Evolutionary conservation across 2,329 filamentous ascomycete genomes (phyloP).

Genomic region (Ophiostoma fasciatum): DNA sequence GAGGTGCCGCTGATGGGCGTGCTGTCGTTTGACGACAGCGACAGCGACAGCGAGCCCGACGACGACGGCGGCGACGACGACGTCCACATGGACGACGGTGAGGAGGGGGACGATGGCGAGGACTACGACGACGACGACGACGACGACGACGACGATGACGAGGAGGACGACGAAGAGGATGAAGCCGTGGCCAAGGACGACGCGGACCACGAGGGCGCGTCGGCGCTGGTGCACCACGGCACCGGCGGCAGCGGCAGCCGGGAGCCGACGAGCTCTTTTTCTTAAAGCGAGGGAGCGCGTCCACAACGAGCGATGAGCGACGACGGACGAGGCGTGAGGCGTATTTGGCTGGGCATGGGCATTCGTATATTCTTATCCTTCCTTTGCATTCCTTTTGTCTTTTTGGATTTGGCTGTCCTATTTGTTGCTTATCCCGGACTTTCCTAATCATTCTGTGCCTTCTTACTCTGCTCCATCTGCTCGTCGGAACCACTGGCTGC

Average conservation of each 20-base stretch:
- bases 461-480: too few relatives aligned
- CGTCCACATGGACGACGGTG: slow-evolving; percentile 13
- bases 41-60: slow-evolving; percentile 24
- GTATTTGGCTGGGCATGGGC: too few relatives aligned
- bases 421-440: too few relatives aligned
- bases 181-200: slow-evolving; percentile 1
- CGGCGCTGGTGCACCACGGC: slow-evolving; percentile 11
- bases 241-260: slow-evolving; percentile 8
- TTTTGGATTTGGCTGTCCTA: too few relatives aligned
- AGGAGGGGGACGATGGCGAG: slow-evolving; percentile 14
- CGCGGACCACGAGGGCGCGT: slow-evolving; percentile 13
- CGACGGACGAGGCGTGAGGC: too few relatives aligned
- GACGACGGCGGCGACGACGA: slow-evolving; percentile 19
- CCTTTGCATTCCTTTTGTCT: too few relatives aligned
- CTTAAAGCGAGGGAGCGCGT: too few relatives aligned
- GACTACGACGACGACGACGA: slow-evolving; percentile 16
- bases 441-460: too few relatives aligned
- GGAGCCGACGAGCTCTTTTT: slow-evolving; percentile 3
- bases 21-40: slow-evolving; percentile 28
- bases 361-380: too few relatives aligned
- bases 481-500: too few relatives aligned
- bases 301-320: too few relatives aligned
- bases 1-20: slow-evolving; percentile 31
- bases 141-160: slow-evolving; percentile 15
- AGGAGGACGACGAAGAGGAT: slow-evolving; percentile 1